These are phyloP conservation scores for Stagonosporopsis chrysanthemi DNA, from an alignment of 2,329 filamentous ascomycete genomes.

Conservation along the genomic window DNA sequence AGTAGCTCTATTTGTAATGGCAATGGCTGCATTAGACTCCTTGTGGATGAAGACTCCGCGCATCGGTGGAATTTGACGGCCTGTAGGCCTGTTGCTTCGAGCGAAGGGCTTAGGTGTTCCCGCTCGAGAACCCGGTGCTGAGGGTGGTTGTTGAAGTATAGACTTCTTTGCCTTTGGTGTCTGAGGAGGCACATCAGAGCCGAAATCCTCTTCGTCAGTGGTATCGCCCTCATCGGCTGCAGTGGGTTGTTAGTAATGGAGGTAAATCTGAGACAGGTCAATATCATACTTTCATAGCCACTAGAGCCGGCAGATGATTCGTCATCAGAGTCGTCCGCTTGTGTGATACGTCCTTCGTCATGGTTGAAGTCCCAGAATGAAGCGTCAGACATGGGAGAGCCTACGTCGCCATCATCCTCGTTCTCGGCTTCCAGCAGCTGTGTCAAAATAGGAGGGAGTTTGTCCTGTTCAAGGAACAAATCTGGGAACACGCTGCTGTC, in stretches of 20 bases:
- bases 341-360: conserved; percentile 52
- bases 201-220: conserved; percentile 58
- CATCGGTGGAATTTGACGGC: conserved; percentile 40
- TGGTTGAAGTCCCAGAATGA: conserved; percentile 71
- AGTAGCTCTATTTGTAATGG: conserved; percentile 51
- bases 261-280: conserved; percentile 26
- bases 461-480: conserved; percentile 78
- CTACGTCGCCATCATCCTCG: conserved; percentile 55
- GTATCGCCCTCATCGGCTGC: conserved; percentile 67
- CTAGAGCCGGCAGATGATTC: conserved; percentile 59
- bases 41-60: conserved; percentile 49
- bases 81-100: conserved; percentile 37
- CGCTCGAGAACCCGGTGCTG: conserved; percentile 52
- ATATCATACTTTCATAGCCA: conserved; percentile 66
- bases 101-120: conserved; percentile 50
- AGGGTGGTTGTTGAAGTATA: conserved; percentile 59
- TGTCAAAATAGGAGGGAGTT: conserved; percentile 75
- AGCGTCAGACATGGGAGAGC: conserved; percentile 48
- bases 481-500: conserved; percentile 76
- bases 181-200: conserved; percentile 57
- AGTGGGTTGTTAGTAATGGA: conserved; percentile 54
- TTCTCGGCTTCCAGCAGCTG: conserved; percentile 71
- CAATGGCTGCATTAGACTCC: conserved; percentile 50
- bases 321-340: conserved; percentile 44
- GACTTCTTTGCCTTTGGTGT: conserved; percentile 50